Evolutionary conservation across 2,329 filamentous ascomycete species (phyloP).

Genomic region (Phialocephala subalpina): DNA sequence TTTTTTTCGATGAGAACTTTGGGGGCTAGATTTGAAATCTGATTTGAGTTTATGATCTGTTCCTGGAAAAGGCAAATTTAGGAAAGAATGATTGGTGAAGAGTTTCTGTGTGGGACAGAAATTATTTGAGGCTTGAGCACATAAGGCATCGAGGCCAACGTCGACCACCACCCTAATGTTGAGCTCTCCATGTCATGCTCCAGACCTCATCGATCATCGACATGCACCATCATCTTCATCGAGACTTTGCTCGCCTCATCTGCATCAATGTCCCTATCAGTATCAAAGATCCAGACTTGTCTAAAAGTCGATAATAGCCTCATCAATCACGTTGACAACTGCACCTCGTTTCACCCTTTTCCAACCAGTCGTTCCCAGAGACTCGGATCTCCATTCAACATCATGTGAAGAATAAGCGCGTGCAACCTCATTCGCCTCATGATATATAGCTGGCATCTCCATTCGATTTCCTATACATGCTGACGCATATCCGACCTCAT

Average conservation of each 20-base stretch:
- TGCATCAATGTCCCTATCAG: neutral
- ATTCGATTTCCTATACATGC: neutral
- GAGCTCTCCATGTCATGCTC: neutral
- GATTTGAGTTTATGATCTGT: neutral
- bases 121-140: neutral
- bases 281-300: neutral
- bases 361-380: constrained; percentile 5
- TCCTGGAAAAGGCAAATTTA: neutral
- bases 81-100: neutral
- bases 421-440: neutral
- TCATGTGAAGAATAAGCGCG: neutral
- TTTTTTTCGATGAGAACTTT: neutral
- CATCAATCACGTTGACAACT: neutral
- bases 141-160: neutral
- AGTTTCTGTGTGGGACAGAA: neutral
- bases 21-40: neutral
- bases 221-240: neutral
- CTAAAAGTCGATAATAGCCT: constrained; percentile 8
- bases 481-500: constrained; percentile 2
- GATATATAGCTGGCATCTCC: neutral
- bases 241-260: neutral
- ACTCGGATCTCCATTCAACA: neutral
- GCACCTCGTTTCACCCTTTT: neutral
- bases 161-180: neutral
- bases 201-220: neutral